Base-by-base conservation (phyloP, 2,329 filamentous ascomycete species). In the Ascochyta rabiei region DNA sequence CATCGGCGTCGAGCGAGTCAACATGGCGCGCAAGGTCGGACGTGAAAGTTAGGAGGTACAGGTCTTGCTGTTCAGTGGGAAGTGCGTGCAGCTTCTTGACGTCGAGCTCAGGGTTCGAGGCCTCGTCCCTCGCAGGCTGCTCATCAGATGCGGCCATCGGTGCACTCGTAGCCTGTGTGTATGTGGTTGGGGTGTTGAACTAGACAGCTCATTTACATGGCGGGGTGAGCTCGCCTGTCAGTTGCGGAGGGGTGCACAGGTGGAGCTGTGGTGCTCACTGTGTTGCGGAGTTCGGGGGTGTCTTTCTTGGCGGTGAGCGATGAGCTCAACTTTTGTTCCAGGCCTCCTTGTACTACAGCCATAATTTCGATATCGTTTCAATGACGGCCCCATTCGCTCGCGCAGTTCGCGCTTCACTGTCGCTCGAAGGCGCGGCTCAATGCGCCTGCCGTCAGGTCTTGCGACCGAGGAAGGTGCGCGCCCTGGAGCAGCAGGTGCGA, bases 11-110 rank as follows among this genome's bases (percentile, higher is more conserved):
- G 41, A 98, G 84, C 15, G 80, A 80, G 48, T 87, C 82, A 39
- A 96, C 89, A 81, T 97, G 90, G 64, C 89, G 89, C 59, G 87
- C 88, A 51, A 99, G 82, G 57, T 89, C 86, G 24, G 92, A 89
- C 31, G 93, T 89, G 72, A 96, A 97, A 23, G 88, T 96, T 56
- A 99, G 83, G 59, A 99, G 84, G 75, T 95, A 96, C 12, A 99
- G 85, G 69, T 97, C 93, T 77, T 99, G 95, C 75, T 99, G 95
- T 78, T 99, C 95, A 48, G 90, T 86, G 38, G 93, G 91, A 41
- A 98, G 85, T 47, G 90, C 84, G 76, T 96, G 89, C 42, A 99
- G 87, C 82, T 96, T 96, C 68, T 87, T 80, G 64, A 96, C 79
- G 73, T 99, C 93, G 74, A 99, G 89, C 80, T 96, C 90, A 45